Evolutionary conservation across 129 eudicot genomes (phyloP), one percentile per base, ranked within the genome.

Genomic region (Centaurea solstitialis): DNA sequence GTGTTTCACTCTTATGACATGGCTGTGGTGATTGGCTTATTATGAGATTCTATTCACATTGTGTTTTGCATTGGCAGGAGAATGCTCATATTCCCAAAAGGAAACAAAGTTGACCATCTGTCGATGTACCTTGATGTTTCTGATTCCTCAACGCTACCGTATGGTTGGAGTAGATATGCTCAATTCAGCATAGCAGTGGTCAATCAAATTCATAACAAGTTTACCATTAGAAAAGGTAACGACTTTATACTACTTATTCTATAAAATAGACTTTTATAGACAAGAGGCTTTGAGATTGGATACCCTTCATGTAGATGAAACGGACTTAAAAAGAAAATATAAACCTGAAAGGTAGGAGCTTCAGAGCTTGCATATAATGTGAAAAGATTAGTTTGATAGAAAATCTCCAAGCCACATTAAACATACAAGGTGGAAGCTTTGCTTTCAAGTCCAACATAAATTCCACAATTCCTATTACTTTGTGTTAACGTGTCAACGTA

Each of bases 71-170:
- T 71, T 57, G 83, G 39, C 87, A 94, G 98, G 97, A 84, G 94
- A 38, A 86, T 94, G 57, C 91, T 90, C 59, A 90, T 94, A 62
- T 94, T 94, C 57, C 96, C 94, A 0, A 94, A 92, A 73, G 98
- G 97, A 76, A 94, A 94, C 86, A 94, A 90, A 84, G 96, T 85
- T 77, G 98, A 90, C 74, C 88, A 82, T 85, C 81, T 94, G 80
- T 94, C 98, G 12, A 86, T 92, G 96, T 92, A 90, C 84, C 89
- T 94, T 26, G 98, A 92, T 84, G 98, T 94, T 66, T 97, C 96
- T 17, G 97, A 94, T 79, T 86, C 94, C 2, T 21, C 87, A 17
- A 77, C 87, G 43, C 67, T 92, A 74, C 97, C 98, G 12, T 88
- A 89, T 83, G 98, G 97, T 21, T 94, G 97, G 97, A 92, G 91